phyloP scores from a whole-genome alignment of 2,329 filamentous ascomycete species.

The Rasamsonia emersonii region DNA sequence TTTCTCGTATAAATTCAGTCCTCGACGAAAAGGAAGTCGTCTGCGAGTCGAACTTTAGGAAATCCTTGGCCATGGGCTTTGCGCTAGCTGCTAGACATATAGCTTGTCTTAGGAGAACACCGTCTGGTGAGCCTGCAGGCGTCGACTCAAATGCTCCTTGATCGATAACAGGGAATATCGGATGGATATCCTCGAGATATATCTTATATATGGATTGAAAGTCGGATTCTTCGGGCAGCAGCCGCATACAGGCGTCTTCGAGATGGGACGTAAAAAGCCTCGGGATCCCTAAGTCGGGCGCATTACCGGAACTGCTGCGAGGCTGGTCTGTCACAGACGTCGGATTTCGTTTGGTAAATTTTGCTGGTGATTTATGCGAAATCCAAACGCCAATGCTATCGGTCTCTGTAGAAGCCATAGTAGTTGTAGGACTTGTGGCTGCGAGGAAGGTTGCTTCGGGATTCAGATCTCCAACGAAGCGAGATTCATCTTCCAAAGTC shows the following conservation, averaged over 20 bases:
- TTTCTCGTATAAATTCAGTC: constrained; percentile 15
- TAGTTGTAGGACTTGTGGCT: constrained; percentile 37
- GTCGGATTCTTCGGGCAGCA: constrained; percentile 40
- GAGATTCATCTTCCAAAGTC: too few species aligned
- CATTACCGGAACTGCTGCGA: not conserved
- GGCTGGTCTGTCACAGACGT: not conserved
- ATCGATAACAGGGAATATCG: constrained; percentile 47
- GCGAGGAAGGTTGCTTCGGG: constrained; percentile 54
- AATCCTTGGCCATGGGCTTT: constrained; percentile 37
- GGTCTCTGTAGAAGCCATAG: constrained; percentile 34
- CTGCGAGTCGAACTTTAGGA: constrained; percentile 25
- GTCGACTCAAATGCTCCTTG: constrained; percentile 12
- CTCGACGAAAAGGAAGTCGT: constrained; percentile 8
- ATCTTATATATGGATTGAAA: constrained; percentile 39
- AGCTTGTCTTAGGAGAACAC: constrained; percentile 42
- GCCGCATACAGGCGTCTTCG: constrained; percentile 5
- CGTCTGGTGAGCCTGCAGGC: constrained; percentile 18
- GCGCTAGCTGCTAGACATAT: constrained; percentile 48
- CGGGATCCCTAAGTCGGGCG: not conserved
- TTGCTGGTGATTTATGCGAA: constrained; percentile 14
- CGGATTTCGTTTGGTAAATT: constrained; percentile 7
- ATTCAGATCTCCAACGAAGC: constrained; percentile 49
- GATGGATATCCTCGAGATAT: constrained; percentile 47
- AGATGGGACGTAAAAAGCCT: too few species aligned
- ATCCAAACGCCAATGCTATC: constrained; percentile 52